These are phyloP conservation scores for Betula pendula DNA, from an alignment of 306 rosid species.

Conservation along the genomic window DNA sequence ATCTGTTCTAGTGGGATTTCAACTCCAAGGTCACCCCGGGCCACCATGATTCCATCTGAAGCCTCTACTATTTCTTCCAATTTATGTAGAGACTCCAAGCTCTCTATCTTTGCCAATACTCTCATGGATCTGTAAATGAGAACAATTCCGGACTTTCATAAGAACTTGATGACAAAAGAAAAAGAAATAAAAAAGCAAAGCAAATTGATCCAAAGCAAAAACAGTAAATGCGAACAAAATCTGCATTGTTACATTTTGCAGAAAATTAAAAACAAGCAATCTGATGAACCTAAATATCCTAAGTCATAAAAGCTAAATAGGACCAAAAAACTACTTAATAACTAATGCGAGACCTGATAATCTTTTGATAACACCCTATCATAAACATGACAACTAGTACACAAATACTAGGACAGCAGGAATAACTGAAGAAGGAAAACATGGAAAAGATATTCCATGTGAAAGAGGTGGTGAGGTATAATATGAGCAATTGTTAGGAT, in stretches of 20 bases:
- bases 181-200: background rate
- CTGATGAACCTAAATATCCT: background rate
- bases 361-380: background rate
- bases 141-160: background rate
- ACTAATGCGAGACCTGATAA: background rate
- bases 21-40: slow-evolving; percentile 89
- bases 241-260: no score
- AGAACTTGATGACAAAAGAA: background rate
- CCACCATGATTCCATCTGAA: slow-evolving; percentile 93
- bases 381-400: background rate
- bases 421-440: background rate
- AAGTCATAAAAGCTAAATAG: background rate
- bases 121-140: slow-evolving; percentile 53
- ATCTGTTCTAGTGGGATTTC: slow-evolving; percentile 90
- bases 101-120: slow-evolving; percentile 86
- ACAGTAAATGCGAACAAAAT: no score
- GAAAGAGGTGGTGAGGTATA: background rate
- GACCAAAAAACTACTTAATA: background rate
- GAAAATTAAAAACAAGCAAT: no score
- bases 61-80: slow-evolving; percentile 69
- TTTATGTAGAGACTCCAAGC: slow-evolving; percentile 76
- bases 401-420: background rate
- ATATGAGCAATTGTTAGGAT: background rate
- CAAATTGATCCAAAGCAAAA: slow-evolving; percentile 1
- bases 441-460: background rate